These are phyloP conservation scores for Escallonia herrerae DNA, from an alignment of 129 eudicot species.

Conservation along the genomic window DNA sequence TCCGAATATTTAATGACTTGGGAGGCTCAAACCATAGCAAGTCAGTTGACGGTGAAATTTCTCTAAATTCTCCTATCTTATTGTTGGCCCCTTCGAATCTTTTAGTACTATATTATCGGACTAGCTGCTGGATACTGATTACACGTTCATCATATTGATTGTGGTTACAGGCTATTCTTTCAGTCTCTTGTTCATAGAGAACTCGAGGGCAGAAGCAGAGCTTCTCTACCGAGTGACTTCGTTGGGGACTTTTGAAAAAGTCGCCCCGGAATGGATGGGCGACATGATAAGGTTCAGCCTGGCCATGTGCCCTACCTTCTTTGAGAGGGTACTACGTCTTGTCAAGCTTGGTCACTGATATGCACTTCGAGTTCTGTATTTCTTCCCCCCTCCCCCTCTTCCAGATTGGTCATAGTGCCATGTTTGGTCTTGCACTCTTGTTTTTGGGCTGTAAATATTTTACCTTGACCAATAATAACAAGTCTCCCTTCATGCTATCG, in stretches of 20 bases:
- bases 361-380: not conserved
- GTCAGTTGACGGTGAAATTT: too few species aligned
- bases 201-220: slow-evolving; percentile 38
- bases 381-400: too few species aligned
- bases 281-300: slow-evolving; percentile 55
- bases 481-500: too few species aligned
- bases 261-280: slow-evolving; percentile 92
- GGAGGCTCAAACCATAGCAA: too few species aligned
- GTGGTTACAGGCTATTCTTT: slow-evolving; percentile 60
- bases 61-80: too few species aligned
- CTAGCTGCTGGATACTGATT: not conserved
- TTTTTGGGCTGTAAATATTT: too few species aligned
- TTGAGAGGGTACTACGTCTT: slow-evolving; percentile 49
- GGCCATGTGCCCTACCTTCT: slow-evolving; percentile 63
- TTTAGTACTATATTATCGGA: too few species aligned
- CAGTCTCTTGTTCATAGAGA: slow-evolving; percentile 55
- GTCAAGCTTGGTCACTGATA: slow-evolving; percentile 20
- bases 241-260: slow-evolving; percentile 73
- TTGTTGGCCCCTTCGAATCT: too few species aligned
- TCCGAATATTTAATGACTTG: too few species aligned
- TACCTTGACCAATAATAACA: too few species aligned
- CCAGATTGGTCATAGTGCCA: too few species aligned
- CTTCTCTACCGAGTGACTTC: slow-evolving; percentile 50
- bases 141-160: not conserved
- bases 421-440: too few species aligned